A percentile compares a stretch with the other conserved stretches of the same genome.
Evolutionary conservation across 169 alveolate species (phyloP).

Genomic region (Eimeria praecox): DNA sequence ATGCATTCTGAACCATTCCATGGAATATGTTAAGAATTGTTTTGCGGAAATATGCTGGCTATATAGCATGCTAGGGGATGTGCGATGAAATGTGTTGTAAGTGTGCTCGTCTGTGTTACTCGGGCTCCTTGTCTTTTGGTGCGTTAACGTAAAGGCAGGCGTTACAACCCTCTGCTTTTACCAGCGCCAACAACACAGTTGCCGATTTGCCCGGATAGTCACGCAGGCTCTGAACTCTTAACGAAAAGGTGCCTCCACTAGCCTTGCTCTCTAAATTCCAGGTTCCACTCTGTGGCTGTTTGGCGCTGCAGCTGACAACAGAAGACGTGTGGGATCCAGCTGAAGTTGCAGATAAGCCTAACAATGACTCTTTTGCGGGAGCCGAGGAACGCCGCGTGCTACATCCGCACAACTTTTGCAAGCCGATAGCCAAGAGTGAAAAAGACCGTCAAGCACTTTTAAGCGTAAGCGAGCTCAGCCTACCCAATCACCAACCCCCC

Average conservation of each 20-base stretch:
- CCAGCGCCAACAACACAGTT: not conserved
- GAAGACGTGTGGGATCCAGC: conserved; percentile 73
- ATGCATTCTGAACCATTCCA: not conserved
- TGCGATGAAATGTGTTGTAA: not conserved
- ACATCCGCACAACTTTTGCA: conserved; percentile 84
- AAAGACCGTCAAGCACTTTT: conserved; percentile 82
- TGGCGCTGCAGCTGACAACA: conserved; percentile 72
- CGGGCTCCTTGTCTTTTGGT: not conserved
- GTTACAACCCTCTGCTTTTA: not conserved
- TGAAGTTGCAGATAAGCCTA: not conserved
- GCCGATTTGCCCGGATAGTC: not conserved
- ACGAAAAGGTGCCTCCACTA: not conserved
- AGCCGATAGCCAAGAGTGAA: conserved; percentile 82
- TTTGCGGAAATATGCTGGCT: not conserved
- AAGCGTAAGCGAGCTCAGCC: conserved; percentile 52
- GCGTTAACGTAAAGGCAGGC: not conserved
- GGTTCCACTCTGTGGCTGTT: not conserved
- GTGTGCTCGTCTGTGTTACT: not conserved
- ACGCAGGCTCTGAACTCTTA: not conserved
- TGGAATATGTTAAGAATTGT: not conserved
- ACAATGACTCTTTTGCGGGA: not conserved
- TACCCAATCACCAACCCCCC: not conserved
- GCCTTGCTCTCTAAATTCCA: not conserved
- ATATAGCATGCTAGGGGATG: not conserved
- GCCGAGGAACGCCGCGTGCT: conserved; percentile 11